These are phyloP conservation scores for Agrocybe pediades DNA, from an alignment of 768 basidiomycete genomes.

Conservation along the genomic window DNA sequence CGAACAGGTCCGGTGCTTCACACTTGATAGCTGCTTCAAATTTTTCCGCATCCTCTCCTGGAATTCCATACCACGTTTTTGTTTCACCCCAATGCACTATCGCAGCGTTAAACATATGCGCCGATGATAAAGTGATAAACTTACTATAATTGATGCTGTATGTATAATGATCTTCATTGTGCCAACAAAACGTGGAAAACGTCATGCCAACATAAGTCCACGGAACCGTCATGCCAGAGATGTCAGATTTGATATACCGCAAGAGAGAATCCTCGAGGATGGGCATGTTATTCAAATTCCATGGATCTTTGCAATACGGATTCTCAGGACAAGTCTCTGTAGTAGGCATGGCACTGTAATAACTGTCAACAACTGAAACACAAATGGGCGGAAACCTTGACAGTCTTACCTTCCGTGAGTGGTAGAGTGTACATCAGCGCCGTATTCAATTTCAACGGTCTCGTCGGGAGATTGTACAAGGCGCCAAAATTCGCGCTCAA, in stretches of 20 bases:
- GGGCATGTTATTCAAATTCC: constrained; percentile 98
- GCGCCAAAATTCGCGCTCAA: constrained; percentile 97
- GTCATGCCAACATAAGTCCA: constrained; percentile 99
- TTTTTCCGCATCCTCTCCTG: constrained; percentile 92
- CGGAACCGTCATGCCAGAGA: constrained; percentile 99
- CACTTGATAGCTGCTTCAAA: constrained; percentile 94
- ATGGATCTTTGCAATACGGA: constrained; percentile 85
- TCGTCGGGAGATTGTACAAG: constrained; percentile 87
- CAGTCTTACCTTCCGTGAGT: constrained; percentile 87
- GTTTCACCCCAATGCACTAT: constrained; percentile 99
- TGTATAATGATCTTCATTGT: constrained; percentile 99
- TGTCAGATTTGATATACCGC: constrained; percentile 97
- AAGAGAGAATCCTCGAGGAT: constrained; percentile 91
- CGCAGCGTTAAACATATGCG: constrained; percentile 11
- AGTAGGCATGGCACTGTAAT: constrained; percentile 86
- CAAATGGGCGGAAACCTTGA: background rate
- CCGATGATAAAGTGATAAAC: constrained; percentile 33
- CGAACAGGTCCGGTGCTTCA: constrained; percentile 97
- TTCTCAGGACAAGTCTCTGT: constrained; percentile 91
- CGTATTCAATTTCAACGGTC: constrained; percentile 98
- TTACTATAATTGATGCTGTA: constrained; percentile 93
- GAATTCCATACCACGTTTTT: constrained; percentile 99
- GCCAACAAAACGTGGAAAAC: constrained; percentile 99
- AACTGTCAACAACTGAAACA: constrained; percentile 2
- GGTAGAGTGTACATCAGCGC: constrained; percentile 98